phyloP scores from a whole-genome alignment of 2,329 filamentous ascomycete species.

The Colletotrichum higginsianum region DNA sequence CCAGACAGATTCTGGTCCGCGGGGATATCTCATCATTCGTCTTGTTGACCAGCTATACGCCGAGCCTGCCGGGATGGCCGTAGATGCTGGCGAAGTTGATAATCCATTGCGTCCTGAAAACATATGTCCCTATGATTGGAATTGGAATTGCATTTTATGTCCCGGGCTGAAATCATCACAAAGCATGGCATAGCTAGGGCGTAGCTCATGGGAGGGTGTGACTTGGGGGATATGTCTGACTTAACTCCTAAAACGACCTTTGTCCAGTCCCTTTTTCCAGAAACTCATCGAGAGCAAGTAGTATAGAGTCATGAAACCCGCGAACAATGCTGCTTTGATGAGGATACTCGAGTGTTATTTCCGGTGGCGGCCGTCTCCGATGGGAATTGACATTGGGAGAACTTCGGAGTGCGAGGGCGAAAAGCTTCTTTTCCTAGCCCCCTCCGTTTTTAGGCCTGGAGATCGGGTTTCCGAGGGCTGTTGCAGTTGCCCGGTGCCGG shows the following conservation, averaged over 20 bases:
- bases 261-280: not conserved
- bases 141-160: conserved; percentile 21
- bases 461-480: conserved; percentile 23
- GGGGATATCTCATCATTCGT: not conserved
- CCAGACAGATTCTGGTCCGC: not conserved
- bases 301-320: not conserved
- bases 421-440: conserved; percentile 29
- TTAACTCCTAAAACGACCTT: conserved; percentile 13
- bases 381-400: not conserved
- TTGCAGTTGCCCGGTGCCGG: conserved; percentile 32
- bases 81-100: conserved; percentile 33
- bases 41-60: not conserved
- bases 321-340: conserved; percentile 1
- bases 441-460: conserved; percentile 24
- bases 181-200: conserved; percentile 7
- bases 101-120: conserved; percentile 15
- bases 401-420: not conserved
- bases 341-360: conserved; percentile 18
- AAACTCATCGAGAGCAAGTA: not conserved
- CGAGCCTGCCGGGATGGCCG: conserved; percentile 29
- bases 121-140: conserved; percentile 4
- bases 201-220: not conserved
- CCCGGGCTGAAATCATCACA: not conserved
- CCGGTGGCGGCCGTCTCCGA: conserved; percentile 28
- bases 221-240: conserved; percentile 13